Percentiles rank a stretch among this genome's conserved stretches.
These are phyloP conservation scores for Jackrogersella multiformis DNA, from an alignment of 495 filamentous ascomycete species.

Conservation along the genomic window DNA sequence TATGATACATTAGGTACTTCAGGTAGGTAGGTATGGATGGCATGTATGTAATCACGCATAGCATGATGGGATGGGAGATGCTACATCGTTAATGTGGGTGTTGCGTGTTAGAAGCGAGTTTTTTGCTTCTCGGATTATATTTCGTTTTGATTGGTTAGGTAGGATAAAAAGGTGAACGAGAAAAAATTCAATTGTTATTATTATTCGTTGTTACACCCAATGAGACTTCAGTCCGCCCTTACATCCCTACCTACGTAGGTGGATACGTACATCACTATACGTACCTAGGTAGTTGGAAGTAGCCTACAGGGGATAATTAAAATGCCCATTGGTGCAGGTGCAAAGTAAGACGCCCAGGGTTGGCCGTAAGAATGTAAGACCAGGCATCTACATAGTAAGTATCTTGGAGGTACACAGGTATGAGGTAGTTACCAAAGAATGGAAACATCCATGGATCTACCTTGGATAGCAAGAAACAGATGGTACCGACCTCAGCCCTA, in stretches of 20 bases:
- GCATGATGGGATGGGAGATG: not conserved
- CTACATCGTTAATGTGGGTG: not conserved
- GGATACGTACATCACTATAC: not conserved
- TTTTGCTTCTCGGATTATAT: too few species aligned
- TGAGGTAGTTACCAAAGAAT: slow-evolving; percentile 2
- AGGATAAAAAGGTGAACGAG: slow-evolving; percentile 1
- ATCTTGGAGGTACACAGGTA: not conserved
- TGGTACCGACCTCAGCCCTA: slow-evolving; percentile 42
- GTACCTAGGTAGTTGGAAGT: not conserved
- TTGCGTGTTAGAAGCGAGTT: not conserved
- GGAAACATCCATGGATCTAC: too few species aligned
- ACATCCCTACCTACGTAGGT: too few species aligned
- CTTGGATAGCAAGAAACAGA: too few species aligned
- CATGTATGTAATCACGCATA: slow-evolving; percentile 17
- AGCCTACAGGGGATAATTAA: not conserved
- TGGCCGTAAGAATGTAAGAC: not conserved
- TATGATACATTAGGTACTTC: slow-evolving; percentile 10
- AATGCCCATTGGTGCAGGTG: not conserved
- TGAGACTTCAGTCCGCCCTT: slow-evolving; percentile 9
- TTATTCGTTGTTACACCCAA: slow-evolving; percentile 2
- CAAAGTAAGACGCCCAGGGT: not conserved
- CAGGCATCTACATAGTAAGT: not conserved
- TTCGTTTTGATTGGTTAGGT: not conserved
- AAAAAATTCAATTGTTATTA: slow-evolving; percentile 12
- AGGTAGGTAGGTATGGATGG: slow-evolving; percentile 7